These are phyloP conservation scores for Aphanomyces astaci DNA, from an alignment of 352 stramenopile genomes.

Conservation along the genomic window DNA sequence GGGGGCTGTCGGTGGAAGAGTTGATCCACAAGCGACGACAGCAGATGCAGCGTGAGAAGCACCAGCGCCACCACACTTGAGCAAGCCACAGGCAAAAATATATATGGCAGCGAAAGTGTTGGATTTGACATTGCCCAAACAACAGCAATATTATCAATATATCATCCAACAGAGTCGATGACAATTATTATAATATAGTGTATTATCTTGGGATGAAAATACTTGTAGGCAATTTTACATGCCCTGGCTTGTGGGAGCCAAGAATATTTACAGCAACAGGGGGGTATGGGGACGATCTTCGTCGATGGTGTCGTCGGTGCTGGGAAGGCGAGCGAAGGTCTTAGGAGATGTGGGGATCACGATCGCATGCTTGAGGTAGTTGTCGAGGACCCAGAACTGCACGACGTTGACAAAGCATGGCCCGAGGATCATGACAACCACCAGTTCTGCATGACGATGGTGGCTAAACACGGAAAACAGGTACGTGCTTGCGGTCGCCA, in stretches of 20 bases:
- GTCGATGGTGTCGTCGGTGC: background rate
- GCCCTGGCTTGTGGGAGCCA: no score
- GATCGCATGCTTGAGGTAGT: slow-evolving; percentile 19
- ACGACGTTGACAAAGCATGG: slow-evolving; percentile 56
- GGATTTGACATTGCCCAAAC: no score
- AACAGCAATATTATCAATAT: no score
- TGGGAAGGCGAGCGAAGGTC: background rate
- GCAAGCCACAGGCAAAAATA: no score
- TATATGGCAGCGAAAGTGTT: no score
- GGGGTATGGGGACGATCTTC: background rate
- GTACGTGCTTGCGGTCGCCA: slow-evolving; percentile 37
- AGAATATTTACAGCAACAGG: slow-evolving; percentile 16
- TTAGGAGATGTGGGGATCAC: background rate
- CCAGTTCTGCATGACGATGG: slow-evolving; percentile 60
- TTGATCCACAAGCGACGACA: slow-evolving; percentile 18
- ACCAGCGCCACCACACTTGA: background rate
- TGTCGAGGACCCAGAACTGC: slow-evolving; percentile 56
- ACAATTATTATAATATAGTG: no score
- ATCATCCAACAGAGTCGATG: slow-evolving; percentile 48
- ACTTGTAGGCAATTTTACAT: no score
- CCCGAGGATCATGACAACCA: slow-evolving; percentile 71
- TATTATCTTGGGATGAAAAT: no score
- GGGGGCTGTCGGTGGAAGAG: slow-evolving; percentile 19
- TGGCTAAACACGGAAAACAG: slow-evolving; percentile 47
- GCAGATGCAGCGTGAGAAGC: slow-evolving; percentile 17